A percentile compares a stretch with the other conserved stretches of the same genome.
Evolutionary conservation across 2,329 filamentous ascomycete genomes (phyloP).

Genomic region (Cryphonectria parasitica): DNA sequence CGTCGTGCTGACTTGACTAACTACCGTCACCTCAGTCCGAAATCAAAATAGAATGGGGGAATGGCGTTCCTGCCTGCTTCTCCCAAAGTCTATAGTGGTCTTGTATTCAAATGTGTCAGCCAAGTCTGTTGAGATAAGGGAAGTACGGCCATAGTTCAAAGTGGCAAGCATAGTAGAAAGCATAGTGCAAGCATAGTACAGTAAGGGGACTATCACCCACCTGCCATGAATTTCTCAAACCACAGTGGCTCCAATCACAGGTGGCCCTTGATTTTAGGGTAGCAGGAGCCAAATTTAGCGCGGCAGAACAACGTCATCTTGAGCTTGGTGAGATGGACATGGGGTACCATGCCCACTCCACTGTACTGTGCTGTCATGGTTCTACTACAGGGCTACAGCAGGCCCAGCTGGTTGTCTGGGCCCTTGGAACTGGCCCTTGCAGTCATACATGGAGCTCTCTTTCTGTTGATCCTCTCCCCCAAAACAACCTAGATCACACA

Average conservation of each 20-base stretch:
- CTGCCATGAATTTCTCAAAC: neutral
- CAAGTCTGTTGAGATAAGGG: neutral
- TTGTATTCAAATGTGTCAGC: neutral
- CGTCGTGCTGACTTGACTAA: neutral
- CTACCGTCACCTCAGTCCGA: neutral
- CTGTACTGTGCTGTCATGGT: too few species aligned
- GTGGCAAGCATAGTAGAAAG: too few species aligned
- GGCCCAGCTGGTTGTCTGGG: too few species aligned
- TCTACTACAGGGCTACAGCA: too few species aligned
- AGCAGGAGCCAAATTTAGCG: slow-evolving; percentile 18
- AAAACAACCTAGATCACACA: slow-evolving; percentile 3
- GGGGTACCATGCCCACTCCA: neutral
- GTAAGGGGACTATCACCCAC: too few species aligned
- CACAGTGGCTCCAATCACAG: slow-evolving; percentile 11
- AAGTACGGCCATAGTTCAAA: too few species aligned
- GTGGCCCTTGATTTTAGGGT: neutral
- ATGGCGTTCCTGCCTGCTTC: neutral
- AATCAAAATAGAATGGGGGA: neutral
- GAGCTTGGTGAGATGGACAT: slow-evolving; percentile 3
- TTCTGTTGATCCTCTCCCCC: slow-evolving; percentile 3
- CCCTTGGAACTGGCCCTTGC: neutral
- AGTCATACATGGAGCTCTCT: neutral
- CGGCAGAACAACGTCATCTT: slow-evolving; percentile 26
- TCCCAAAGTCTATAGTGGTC: neutral
- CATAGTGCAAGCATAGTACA: too few species aligned